Percentiles rank a stretch among this genome's conserved stretches.
Conservation (phyloP, 1,284 basidiomycete species). For the Sporisorium iseilematis-ciliati region DNA sequence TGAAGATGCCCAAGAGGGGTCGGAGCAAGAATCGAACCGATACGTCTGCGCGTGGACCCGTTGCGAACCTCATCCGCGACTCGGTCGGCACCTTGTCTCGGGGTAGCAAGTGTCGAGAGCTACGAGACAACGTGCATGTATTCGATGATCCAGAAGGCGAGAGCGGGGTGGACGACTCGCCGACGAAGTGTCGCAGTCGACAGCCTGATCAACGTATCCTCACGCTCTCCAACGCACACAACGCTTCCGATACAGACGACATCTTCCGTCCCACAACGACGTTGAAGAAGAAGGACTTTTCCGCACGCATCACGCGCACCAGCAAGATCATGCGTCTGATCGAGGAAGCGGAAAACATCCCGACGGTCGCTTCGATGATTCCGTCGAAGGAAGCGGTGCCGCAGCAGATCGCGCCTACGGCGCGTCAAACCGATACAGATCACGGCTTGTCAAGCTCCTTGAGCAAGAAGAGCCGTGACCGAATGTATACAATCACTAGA, state of each 20-base stretch:
- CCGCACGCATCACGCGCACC: conserved; percentile 28
- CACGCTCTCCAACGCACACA: not conserved
- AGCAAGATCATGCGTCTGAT: conserved; percentile 53
- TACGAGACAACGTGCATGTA: conserved; percentile 14
- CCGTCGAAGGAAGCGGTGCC: not conserved
- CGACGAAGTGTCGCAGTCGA: conserved; percentile 6
- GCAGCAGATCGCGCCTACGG: not conserved
- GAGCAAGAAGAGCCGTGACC: conserved; percentile 22
- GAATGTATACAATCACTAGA: conserved; percentile 44
- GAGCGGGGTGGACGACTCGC: conserved; percentile 19
- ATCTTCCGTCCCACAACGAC: conserved; percentile 22
- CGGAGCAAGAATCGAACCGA: conserved; percentile 11
- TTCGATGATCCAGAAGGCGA: conserved; percentile 14
- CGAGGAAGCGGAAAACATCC: conserved; percentile 41
- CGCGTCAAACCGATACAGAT: not conserved
- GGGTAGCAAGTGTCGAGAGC: conserved; percentile 3
- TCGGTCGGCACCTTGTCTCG: conserved; percentile 23
- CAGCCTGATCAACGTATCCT: not conserved
- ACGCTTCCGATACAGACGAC: conserved; percentile 5
- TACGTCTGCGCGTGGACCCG: not conserved
- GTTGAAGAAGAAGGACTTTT: conserved; percentile 32
- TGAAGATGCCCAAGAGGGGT: conserved; percentile 24
- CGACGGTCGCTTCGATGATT: conserved; percentile 17
- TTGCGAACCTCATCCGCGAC: conserved; percentile 18
- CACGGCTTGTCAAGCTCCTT: conserved; percentile 24